Conservation (phyloP, 768 basidiomycete genomes). For the Trametes sanguinea region DNA sequence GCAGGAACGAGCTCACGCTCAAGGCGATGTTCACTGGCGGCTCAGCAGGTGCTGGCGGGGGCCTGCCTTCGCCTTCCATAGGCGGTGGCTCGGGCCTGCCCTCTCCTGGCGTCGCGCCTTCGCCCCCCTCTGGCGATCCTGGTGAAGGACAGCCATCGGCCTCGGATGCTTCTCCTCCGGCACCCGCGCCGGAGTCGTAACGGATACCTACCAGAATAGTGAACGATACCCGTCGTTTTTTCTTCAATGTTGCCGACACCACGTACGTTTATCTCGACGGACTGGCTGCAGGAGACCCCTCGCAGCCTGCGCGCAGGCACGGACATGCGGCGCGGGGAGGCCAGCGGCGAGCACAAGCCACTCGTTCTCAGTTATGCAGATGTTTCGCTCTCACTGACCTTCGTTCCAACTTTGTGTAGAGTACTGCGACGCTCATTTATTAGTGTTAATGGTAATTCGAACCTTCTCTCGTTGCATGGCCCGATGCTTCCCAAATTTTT, state of each 20-base stretch:
- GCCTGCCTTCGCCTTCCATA: constrained; percentile 8
- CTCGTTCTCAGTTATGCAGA: constrained; percentile 1
- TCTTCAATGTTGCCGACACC: not conserved
- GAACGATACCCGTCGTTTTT: constrained; percentile 10
- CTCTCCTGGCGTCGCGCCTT: constrained; percentile 2
- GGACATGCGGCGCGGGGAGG: not conserved
- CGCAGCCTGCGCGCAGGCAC: not conserved
- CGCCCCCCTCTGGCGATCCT: not conserved
- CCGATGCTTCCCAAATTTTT: no score
- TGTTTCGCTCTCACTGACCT: not conserved
- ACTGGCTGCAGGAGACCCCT: not conserved
- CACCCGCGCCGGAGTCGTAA: not conserved
- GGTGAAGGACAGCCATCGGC: not conserved
- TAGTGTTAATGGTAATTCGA: constrained; percentile 1
- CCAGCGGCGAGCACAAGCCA: not conserved
- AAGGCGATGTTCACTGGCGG: constrained; percentile 80
- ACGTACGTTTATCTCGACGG: constrained; percentile 5
- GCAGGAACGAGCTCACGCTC: constrained; percentile 78
- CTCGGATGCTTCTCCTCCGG: not conserved
- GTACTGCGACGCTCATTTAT: constrained; percentile 10
- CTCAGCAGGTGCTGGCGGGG: not conserved
- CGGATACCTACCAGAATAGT: constrained; percentile 3
- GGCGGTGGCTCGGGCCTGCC: not conserved
- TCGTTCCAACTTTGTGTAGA: constrained; percentile 6
- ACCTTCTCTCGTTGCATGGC: no score